phyloP scores from a whole-genome alignment of 2,329 filamentous ascomycete species.

The Aspergillus costaricaensis region DNA sequence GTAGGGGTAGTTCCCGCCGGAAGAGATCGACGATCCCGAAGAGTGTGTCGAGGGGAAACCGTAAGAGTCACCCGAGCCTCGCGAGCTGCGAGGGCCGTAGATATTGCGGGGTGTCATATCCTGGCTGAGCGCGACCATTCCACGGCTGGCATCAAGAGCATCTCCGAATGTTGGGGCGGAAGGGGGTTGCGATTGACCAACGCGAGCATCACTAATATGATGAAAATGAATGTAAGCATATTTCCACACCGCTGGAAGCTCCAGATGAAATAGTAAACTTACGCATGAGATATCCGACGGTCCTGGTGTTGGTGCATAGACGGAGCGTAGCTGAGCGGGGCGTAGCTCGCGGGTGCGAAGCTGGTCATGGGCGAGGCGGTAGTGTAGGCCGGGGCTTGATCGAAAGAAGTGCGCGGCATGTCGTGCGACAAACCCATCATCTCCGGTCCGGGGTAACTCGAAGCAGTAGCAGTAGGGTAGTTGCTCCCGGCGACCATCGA shows the following conservation, averaged over 20 bases:
- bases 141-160: constrained; percentile 86
- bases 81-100: constrained; percentile 69
- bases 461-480: constrained; percentile 59
- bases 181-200: constrained; percentile 52
- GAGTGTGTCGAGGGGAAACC: constrained; percentile 87
- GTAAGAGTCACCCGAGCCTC: constrained; percentile 81
- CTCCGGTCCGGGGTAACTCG: constrained; percentile 62
- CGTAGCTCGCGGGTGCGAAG: constrained; percentile 71
- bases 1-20: constrained; percentile 77
- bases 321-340: constrained; percentile 72
- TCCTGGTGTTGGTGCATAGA: constrained; percentile 58
- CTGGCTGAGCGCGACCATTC: constrained; percentile 95
- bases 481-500: constrained; percentile 70
- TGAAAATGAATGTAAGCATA: constrained; percentile 19
- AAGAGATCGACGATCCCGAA: constrained; percentile 91
- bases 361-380: constrained; percentile 69
- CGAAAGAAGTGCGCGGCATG: constrained; percentile 73
- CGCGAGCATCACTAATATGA: constrained; percentile 36
- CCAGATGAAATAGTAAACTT: constrained; percentile 52
- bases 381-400: constrained; percentile 68
- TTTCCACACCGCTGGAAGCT: not conserved
- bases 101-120: constrained; percentile 86
- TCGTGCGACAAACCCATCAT: constrained; percentile 74
- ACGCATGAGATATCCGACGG: constrained; percentile 82
- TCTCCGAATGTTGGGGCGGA: constrained; percentile 74